phyloP scores from a whole-genome alignment of 2,329 filamentous ascomycete genomes.

The Pseudonectria buxi region DNA sequence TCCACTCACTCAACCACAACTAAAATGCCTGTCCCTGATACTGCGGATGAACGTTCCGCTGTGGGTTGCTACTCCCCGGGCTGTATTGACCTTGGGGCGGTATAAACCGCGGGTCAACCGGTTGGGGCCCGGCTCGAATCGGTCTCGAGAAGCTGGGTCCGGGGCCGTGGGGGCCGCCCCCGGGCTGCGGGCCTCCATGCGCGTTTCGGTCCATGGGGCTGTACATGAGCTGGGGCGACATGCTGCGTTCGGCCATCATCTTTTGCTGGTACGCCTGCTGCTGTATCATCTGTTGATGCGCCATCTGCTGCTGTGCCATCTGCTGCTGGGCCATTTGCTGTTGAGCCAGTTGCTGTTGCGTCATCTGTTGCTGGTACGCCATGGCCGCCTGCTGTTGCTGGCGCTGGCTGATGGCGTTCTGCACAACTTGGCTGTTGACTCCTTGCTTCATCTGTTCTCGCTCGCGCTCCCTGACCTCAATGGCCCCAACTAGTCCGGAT shows the following conservation, averaged over 20 bases:
- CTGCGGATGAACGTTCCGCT: constrained; percentile 21
- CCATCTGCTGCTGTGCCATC: constrained; percentile 25
- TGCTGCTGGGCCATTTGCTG: constrained; percentile 20
- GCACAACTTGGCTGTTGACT: constrained; percentile 36
- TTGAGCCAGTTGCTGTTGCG: constrained; percentile 20
- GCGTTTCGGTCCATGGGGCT: constrained; percentile 17
- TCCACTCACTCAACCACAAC: not conserved
- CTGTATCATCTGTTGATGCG: constrained; percentile 27
- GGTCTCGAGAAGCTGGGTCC: constrained; percentile 27
- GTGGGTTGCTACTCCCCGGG: constrained; percentile 11
- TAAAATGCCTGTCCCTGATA: constrained; percentile 34
- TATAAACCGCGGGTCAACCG: constrained; percentile 21
- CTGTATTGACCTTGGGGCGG: constrained; percentile 26
- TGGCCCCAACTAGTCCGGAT: constrained; percentile 66
- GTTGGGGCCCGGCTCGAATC: constrained; percentile 23
- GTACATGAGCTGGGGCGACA: constrained; percentile 19
- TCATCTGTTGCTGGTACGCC: constrained; percentile 15
- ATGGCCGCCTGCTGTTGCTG: constrained; percentile 52
- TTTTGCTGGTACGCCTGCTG: constrained; percentile 28
- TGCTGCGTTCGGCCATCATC: constrained; percentile 21
- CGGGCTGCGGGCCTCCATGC: constrained; percentile 18
- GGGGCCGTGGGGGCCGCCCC: constrained; percentile 10
- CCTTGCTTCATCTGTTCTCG: constrained; percentile 64
- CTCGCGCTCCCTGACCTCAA: constrained; percentile 74
- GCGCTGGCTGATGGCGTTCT: constrained; percentile 15